phyloP scores from a whole-genome alignment of 2,329 filamentous ascomycete genomes.

The Calonectria henricotiae region DNA sequence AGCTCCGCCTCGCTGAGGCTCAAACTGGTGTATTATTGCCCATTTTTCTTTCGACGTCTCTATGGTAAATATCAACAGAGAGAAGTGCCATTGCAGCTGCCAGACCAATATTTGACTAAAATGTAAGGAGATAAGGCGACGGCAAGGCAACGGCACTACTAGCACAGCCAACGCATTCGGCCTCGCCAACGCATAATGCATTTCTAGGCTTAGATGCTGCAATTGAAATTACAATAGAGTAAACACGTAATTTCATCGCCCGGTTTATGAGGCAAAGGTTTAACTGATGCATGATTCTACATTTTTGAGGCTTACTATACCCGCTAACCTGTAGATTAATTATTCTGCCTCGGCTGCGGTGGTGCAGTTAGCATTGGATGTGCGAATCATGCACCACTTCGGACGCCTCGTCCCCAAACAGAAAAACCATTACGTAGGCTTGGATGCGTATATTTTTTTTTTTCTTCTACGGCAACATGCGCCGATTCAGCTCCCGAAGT shows the following conservation, averaged over 20 bases:
- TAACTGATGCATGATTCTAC: not conserved
- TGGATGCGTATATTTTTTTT: not conserved
- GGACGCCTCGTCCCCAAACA: too few relatives aligned
- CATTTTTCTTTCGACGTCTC: not conserved
- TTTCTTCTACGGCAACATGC: not conserved
- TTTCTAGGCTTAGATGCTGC: not conserved
- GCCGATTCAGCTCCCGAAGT: not conserved
- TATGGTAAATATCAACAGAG: not conserved
- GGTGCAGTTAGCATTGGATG: not conserved
- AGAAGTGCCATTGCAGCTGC: not conserved
- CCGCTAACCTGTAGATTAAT: not conserved
- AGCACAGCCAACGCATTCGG: not conserved
- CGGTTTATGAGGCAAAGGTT: not conserved
- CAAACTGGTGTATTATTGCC: not conserved
- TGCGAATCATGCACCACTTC: slow-evolving; percentile 2
- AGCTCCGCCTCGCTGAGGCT: not conserved
- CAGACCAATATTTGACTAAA: not conserved
- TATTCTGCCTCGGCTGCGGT: slow-evolving; percentile 5
- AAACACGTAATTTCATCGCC: not conserved
- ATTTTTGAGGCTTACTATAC: not conserved
- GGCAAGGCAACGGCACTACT: not conserved
- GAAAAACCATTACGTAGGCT: not conserved
- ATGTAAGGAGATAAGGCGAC: not conserved
- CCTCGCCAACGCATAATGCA: slow-evolving; percentile 1
- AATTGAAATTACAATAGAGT: slow-evolving; percentile 1